These are phyloP conservation scores for Limnomonas spitsbergensis DNA, from an alignment of 139 green algal genomes.

Conservation along the genomic window DNA sequence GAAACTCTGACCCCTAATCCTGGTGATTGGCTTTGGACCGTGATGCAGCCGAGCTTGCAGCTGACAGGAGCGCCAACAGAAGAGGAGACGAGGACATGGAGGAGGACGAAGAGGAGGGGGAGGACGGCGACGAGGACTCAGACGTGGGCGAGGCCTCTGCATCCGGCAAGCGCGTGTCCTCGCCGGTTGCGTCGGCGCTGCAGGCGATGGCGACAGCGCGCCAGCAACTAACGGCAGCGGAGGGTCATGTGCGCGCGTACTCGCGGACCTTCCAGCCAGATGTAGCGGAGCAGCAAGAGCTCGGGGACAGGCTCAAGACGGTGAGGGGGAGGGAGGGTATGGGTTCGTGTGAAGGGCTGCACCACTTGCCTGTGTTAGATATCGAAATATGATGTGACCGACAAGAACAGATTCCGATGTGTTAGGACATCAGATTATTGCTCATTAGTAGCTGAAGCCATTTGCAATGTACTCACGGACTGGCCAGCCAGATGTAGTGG, in stretches of 20 bases:
- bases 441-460: no score
- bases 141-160: not conserved
- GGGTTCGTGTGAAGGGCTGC: no score
- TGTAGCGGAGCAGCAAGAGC: not conserved
- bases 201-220: conserved; percentile 28
- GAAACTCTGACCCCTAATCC: no score
- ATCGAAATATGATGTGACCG: no score
- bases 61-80: not conserved
- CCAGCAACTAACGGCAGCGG: conserved; percentile 28
- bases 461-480: no score
- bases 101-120: conserved; percentile 26
- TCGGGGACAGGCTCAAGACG: conserved; percentile 16
- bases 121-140: conserved; percentile 29
- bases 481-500: no score
- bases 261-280: not conserved
- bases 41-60: not conserved
- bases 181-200: conserved; percentile 5
- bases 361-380: no score
- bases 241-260: conserved; percentile 19
- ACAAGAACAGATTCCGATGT: no score
- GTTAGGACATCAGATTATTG: no score
- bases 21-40: no score
- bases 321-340: no score
- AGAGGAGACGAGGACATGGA: not conserved
- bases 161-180: not conserved